Evolutionary conservation across 495 filamentous ascomycete species (phyloP), one percentile per base, ranked within the genome.

Genomic region (Aspergillus heteromorphus): DNA sequence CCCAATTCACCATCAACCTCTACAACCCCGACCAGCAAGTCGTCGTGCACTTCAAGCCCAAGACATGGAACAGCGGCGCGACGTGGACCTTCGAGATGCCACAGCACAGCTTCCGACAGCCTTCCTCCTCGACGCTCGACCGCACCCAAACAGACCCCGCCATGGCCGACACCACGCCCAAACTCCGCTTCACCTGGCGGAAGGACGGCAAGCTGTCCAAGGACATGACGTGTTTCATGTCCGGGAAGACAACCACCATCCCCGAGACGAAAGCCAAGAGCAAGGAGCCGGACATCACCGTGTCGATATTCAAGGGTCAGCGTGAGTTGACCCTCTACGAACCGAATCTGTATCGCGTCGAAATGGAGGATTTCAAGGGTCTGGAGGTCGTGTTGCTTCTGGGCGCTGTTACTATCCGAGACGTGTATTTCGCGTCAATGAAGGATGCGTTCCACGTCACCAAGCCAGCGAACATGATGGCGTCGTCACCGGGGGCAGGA

Each of bases 11-110:
- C 16, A 79, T 97, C 49, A 87, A 92, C 58, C 85, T 98, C 10
- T 97, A 97, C 79, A 91, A 96, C 64, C 93, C 93, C 0, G 92
- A 97, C 72, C 92, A 95, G 68, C 76, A 87, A 56, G 73, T 97
- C 23, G 51, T 73, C 0, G 77, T 97, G 40, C 83, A 77, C 65
- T 81, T 88, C 65, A 81, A 87, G 53, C 73, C 83, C 40, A 87
- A 87, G 49, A 79, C 82, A 48, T 95, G 89, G 88, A 88, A 85
- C 60, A 83, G 83, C 45, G 85, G 83, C 21, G 82, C 88, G 19
- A 80, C 79, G 45, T 98, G 92, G 84, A 88, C 92, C 52, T 98
- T 98, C 68, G 88, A 92, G 64, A 85, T 98, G 76, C 93, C 93
- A 0, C 85, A 92, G 64, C 83, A 83, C 49, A 87, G 84, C 40